A percentile compares a stretch with the other conserved stretches of the same genome.
phyloP scores from a whole-genome alignment of 148 eudicot genomes.

The Heliamphora exappendiculata region DNA sequence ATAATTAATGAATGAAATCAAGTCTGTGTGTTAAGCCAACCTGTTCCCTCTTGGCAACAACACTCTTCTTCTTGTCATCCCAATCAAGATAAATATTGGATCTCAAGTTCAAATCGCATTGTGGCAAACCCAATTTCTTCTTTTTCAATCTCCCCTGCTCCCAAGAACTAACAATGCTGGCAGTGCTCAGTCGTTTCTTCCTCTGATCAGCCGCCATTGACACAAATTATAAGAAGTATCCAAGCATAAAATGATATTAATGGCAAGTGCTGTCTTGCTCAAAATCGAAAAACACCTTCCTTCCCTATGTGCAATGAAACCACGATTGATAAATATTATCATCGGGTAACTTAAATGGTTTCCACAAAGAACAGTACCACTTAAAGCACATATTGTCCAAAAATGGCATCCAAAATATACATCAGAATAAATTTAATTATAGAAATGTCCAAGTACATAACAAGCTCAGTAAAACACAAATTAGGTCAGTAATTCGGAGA shows the following conservation, averaged over 20 bases:
- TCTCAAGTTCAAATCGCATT: constrained; percentile 35
- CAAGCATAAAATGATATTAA: constrained; percentile 17
- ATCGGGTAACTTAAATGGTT: background rate
- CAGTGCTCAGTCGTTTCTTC: constrained; percentile 45
- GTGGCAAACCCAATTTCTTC: constrained; percentile 39
- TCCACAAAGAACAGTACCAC: background rate
- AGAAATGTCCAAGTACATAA: background rate
- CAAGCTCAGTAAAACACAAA: background rate
- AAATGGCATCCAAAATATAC: background rate
- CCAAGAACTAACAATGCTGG: constrained; percentile 28
- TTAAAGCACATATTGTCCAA: background rate
- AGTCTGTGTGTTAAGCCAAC: constrained; percentile 60
- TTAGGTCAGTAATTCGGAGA: background rate
- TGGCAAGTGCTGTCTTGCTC: background rate
- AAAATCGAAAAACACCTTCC: constrained; percentile 4
- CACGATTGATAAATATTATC: background rate
- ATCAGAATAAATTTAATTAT: background rate
- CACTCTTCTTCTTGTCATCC: constrained; percentile 68
- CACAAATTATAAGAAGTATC: constrained; percentile 19
- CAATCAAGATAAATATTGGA: constrained; percentile 64
- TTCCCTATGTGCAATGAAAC: background rate
- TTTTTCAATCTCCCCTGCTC: constrained; percentile 44
- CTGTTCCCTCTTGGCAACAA: constrained; percentile 76
- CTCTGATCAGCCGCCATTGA: constrained; percentile 87
- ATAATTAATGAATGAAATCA: constrained; percentile 35